These are phyloP conservation scores for Penicillium occitanis DNA, from an alignment of 2,329 filamentous ascomycete species.

Conservation along the genomic window DNA sequence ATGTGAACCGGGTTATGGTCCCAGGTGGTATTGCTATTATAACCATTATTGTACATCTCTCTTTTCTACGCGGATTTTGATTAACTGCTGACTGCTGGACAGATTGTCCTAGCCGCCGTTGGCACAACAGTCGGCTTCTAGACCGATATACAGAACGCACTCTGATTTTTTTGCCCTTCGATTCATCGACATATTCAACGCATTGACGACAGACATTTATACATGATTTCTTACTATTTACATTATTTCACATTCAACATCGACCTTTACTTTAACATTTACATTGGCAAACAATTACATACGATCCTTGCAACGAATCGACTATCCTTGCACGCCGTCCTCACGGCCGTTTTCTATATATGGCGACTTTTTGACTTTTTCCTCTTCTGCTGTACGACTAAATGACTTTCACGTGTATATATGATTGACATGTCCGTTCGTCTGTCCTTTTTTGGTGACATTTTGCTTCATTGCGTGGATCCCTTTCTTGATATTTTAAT, in stretches of 20 bases:
- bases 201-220: slow-evolving; percentile 11
- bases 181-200: slow-evolving; percentile 12
- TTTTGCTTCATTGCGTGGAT: not conserved
- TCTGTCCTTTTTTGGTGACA: not conserved
- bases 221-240: slow-evolving; percentile 1
- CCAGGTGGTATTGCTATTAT: slow-evolving; percentile 57
- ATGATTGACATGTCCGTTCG: slow-evolving; percentile 12
- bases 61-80: not conserved
- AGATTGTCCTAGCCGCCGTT: slow-evolving; percentile 22
- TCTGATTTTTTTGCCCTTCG: not conserved
- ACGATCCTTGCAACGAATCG: slow-evolving; percentile 4
- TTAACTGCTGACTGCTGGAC: slow-evolving; percentile 2
- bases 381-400: slow-evolving; percentile 13
- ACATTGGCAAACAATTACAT: slow-evolving; percentile 2
- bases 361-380: not conserved
- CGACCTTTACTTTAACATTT: not conserved
- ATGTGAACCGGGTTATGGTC: slow-evolving; percentile 62
- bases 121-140: slow-evolving; percentile 23
- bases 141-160: not conserved
- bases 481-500: not conserved
- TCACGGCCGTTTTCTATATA: not conserved
- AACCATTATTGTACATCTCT: slow-evolving; percentile 52
- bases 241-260: slow-evolving; percentile 1
- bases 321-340: not conserved
- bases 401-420: slow-evolving; percentile 18